A percentile compares a stretch with the other conserved stretches of the same genome.
Conservation (phyloP, 306 rosid species). For the Quillaja saponaria region DNA sequence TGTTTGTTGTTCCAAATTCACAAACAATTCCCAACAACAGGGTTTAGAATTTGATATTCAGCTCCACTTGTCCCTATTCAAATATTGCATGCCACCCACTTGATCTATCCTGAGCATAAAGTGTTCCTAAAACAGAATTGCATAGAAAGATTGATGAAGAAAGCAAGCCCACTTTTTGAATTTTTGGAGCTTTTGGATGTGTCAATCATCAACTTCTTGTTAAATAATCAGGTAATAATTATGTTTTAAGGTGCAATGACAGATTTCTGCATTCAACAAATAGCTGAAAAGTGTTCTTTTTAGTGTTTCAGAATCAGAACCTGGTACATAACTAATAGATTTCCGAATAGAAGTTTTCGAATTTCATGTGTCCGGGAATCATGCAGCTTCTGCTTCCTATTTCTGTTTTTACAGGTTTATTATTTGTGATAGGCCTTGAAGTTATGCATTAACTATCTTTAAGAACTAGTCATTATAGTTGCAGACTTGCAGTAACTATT, state of each 20-base stretch:
- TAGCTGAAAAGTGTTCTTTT: slow-evolving; percentile 27
- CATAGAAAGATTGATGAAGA: slow-evolving; percentile 11
- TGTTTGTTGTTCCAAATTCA: slow-evolving; percentile 17
- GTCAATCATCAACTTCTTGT: slow-evolving; percentile 6
- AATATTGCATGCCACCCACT: slow-evolving; percentile 1
- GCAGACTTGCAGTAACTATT: slow-evolving; percentile 13
- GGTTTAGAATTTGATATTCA: slow-evolving; percentile 25
- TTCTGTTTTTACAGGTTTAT: slow-evolving; percentile 17
- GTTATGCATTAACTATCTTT: no score
- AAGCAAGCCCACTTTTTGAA: background rate
- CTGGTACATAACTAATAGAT: slow-evolving; percentile 17
- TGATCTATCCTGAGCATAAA: background rate
- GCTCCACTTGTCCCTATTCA: slow-evolving; percentile 23
- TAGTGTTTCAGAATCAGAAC: slow-evolving; percentile 27
- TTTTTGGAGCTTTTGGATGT: background rate
- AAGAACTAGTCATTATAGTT: no score
- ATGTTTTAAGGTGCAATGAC: slow-evolving; percentile 1
- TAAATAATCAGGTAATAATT: slow-evolving; percentile 27
- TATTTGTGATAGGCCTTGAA: slow-evolving; percentile 6
- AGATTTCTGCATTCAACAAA: slow-evolving; percentile 29
- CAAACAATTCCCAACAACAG: slow-evolving; percentile 5
- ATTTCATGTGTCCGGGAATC: slow-evolving; percentile 3
- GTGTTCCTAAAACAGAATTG: background rate
- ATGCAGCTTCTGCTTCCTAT: slow-evolving; percentile 17
- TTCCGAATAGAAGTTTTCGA: background rate